These are phyloP conservation scores for Coccomyxa sp. DNA, from an alignment of 139 green algal genomes.

Conservation along the genomic window DNA sequence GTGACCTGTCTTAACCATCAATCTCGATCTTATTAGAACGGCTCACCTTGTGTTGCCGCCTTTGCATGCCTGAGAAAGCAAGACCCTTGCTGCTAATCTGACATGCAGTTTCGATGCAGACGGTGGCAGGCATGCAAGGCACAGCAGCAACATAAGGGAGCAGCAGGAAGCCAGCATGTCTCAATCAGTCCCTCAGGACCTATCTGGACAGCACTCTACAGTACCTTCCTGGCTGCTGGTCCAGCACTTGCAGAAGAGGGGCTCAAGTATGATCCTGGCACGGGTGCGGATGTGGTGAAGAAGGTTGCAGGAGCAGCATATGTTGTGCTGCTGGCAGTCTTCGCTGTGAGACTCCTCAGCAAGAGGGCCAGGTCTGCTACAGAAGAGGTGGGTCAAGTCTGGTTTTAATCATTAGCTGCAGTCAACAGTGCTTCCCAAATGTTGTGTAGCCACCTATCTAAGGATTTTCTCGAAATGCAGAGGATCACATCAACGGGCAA, in stretches of 20 bases:
- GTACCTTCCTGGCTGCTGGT: not conserved
- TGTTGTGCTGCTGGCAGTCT: constrained; percentile 35
- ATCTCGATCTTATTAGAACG: too few relatives aligned
- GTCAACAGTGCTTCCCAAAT: not conserved
- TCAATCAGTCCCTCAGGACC: too few relatives aligned
- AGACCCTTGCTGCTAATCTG: too few relatives aligned
- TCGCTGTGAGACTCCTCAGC: constrained; percentile 30
- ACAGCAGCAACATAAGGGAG: not conserved
- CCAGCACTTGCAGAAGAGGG: constrained; percentile 9
- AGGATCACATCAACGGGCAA: too few relatives aligned
- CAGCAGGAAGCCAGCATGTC: not conserved
- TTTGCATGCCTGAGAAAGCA: too few relatives aligned
- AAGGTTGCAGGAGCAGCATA: constrained; percentile 40
- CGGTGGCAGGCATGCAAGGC: too few relatives aligned
- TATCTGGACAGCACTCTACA: not conserved
- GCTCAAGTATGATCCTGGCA: constrained; percentile 28
- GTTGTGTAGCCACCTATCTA: too few relatives aligned
- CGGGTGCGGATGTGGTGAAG: constrained; percentile 36
- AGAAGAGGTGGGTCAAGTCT: constrained; percentile 13
- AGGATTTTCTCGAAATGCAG: too few relatives aligned
- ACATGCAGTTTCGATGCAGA: too few relatives aligned
- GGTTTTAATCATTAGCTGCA: not conserved
- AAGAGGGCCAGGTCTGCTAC: constrained; percentile 19
- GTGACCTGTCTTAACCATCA: too few relatives aligned
- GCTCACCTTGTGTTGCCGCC: too few relatives aligned